A percentile compares a stretch with the other conserved stretches of the same genome.
Evolutionary conservation across 2,329 filamentous ascomycete genomes (phyloP).

Genomic region (Verticillium klebahnii): DNA sequence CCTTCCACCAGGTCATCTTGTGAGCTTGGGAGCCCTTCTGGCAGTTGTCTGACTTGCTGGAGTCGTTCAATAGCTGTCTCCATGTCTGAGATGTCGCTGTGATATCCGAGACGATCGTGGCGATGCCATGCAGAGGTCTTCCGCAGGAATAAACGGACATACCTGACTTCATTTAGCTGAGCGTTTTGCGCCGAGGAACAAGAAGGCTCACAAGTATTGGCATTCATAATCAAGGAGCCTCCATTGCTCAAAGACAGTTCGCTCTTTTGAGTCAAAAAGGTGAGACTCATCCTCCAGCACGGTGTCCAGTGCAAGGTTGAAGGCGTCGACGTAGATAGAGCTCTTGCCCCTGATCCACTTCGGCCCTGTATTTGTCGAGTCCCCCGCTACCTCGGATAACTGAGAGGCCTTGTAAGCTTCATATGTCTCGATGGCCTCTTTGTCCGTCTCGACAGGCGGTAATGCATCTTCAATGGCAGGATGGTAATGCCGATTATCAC

Average conservation of each 20-base stretch:
- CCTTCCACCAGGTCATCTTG: constrained; percentile 17
- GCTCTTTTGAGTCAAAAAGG: constrained; percentile 78
- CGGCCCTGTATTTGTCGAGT: constrained; percentile 15
- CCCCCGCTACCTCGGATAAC: constrained; percentile 27
- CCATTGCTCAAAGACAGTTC: constrained; percentile 74
- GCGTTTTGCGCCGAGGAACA: not conserved
- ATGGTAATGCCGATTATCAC: constrained; percentile 19
- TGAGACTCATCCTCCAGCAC: constrained; percentile 86
- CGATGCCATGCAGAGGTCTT: constrained; percentile 93
- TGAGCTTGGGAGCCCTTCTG: constrained; percentile 23
- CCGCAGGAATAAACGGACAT: constrained; percentile 86
- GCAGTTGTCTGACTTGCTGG: constrained; percentile 54
- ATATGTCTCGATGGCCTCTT: constrained; percentile 74
- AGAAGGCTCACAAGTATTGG: constrained; percentile 71
- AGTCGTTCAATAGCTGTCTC: constrained; percentile 60
- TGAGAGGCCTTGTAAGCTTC: constrained; percentile 63
- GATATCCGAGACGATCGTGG: constrained; percentile 70
- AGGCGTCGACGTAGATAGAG: constrained; percentile 96
- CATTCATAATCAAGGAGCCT: constrained; percentile 70
- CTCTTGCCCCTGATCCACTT: constrained; percentile 72
- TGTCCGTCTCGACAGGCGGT: constrained; percentile 60
- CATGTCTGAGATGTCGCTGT: constrained; percentile 76
- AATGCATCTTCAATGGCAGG: constrained; percentile 71
- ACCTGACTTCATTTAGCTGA: constrained; percentile 45
- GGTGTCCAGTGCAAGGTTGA: constrained; percentile 86